Base-by-base conservation (phyloP, 2,329 filamentous ascomycete genomes). In the Aspergillus tamarii region DNA sequence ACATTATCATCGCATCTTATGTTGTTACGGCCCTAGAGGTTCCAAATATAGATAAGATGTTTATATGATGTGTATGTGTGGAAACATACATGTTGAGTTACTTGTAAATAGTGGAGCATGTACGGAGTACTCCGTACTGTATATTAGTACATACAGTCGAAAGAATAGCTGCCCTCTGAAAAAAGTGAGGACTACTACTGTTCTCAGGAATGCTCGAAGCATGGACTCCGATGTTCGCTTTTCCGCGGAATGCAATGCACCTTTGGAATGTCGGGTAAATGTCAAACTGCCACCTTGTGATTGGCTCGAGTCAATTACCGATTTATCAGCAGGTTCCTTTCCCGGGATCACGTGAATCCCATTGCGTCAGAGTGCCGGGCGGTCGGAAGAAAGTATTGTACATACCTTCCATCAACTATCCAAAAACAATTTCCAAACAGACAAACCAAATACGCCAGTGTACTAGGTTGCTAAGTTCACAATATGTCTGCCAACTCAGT, bases 331-430 rank as follows among this genome's bases (percentile, higher is more conserved):
- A 34, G 54, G 36, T 23, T 28, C 23, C 21, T 36, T 32, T 7
- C 23, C 43, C 3, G 26, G 0, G 30, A 57, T 72, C 74, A 76
- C 72, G 69, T 76, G 74, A 53, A 39, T 9, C 6, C 23, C 34
- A 76, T 76, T 76, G 73, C 74, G 73, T 76, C 74, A 76, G 73
- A 74, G 68, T 41, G 62, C 59, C 62, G 62, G 62, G 48, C 45
- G 36, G 50, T 45, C 64, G 63, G 63, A 66, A 64, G 63, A 62
- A 67, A 61, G 63, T 43, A 64, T 57, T 62, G 30, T 61, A 50
- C 48, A 26, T 61, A 50, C 48, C 50, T 60, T 61, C 34, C 26
- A 46, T 43, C 53, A 32, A 61, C 46, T 28, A 52, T 56, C 32
- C 56, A 45, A 23, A 46, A 53, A 32, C 52, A 39, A 12, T 36